These are phyloP conservation scores for Blepharisma stoltei DNA, from an alignment of 73 alveolate species.

Conservation along the genomic window DNA sequence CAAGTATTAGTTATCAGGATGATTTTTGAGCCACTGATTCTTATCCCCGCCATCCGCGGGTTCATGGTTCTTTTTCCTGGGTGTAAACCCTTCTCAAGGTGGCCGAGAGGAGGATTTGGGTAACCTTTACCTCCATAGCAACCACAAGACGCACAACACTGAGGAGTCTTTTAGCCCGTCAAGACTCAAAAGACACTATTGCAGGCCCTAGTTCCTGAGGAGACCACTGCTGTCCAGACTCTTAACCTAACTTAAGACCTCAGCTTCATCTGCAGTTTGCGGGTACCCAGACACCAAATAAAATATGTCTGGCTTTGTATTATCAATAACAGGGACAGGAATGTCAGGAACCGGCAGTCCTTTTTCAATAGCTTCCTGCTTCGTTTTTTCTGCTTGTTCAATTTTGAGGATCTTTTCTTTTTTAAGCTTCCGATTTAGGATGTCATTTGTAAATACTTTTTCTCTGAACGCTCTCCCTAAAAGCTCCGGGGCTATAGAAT, in stretches of 20 bases:
- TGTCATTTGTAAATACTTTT: neutral
- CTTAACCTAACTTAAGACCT: slow-evolving; percentile 6
- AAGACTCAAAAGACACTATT: too few species aligned
- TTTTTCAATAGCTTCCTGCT: slow-evolving; percentile 19
- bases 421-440: neutral
- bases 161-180: too few species aligned
- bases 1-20: too few species aligned
- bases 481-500: neutral
- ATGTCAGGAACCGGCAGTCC: neutral
- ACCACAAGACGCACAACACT: too few species aligned
- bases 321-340: slow-evolving; percentile 2
- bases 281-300: slow-evolving; percentile 19
- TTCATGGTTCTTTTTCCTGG: too few species aligned
- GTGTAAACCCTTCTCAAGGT: too few species aligned
- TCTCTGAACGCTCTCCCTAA: slow-evolving; percentile 15
- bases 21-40: too few species aligned
- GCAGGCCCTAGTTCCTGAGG: too few species aligned
- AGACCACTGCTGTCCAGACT: too few species aligned
- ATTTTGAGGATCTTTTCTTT: slow-evolving; percentile 17
- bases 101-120: too few species aligned
- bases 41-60: too few species aligned
- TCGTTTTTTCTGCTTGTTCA: slow-evolving; percentile 16
- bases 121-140: too few species aligned
- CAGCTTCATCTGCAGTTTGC: slow-evolving; percentile 22
- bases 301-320: slow-evolving; percentile 20